These are phyloP conservation scores for Backusella tarrabulga DNA, from an alignment of 192 early-diverging fungal genomes.

Conservation along the genomic window DNA sequence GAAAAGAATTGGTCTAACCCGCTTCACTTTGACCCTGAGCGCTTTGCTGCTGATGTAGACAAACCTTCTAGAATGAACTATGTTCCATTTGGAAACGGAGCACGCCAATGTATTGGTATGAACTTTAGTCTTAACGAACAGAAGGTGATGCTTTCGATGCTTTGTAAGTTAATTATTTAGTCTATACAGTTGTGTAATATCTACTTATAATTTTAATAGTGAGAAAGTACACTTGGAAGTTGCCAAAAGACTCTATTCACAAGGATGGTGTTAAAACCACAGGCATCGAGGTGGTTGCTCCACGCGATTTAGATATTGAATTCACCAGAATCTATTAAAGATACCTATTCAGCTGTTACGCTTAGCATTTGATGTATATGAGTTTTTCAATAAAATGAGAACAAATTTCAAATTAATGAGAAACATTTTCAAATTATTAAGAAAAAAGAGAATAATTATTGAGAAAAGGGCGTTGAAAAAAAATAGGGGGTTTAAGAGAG, in stretches of 20 bases:
- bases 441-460: no score
- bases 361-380: no score
- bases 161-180: constrained; percentile 5
- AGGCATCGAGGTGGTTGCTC: neutral
- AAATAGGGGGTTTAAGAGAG: no score
- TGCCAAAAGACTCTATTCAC: constrained; percentile 21
- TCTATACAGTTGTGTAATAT: neutral
- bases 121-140: constrained; percentile 60
- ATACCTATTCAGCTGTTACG: neutral
- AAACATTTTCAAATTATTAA: no score
- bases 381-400: no score
- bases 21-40: constrained; percentile 20
- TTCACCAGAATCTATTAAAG: neutral
- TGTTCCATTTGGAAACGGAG: constrained; percentile 57
- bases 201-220: neutral
- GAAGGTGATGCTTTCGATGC: constrained; percentile 51
- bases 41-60: constrained; percentile 6
- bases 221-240: constrained; percentile 22
- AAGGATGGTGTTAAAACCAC: neutral
- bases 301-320: neutral
- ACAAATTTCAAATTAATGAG: no score
- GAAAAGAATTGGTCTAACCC: constrained; percentile 12
- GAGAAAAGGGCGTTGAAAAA: no score
- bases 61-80: constrained; percentile 32
- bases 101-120: constrained; percentile 59